Evolutionary conservation across 2,329 filamentous ascomycete species (phyloP), one percentile per base, ranked within the genome.

Genomic region (Conoideocrella luteorostrata): DNA sequence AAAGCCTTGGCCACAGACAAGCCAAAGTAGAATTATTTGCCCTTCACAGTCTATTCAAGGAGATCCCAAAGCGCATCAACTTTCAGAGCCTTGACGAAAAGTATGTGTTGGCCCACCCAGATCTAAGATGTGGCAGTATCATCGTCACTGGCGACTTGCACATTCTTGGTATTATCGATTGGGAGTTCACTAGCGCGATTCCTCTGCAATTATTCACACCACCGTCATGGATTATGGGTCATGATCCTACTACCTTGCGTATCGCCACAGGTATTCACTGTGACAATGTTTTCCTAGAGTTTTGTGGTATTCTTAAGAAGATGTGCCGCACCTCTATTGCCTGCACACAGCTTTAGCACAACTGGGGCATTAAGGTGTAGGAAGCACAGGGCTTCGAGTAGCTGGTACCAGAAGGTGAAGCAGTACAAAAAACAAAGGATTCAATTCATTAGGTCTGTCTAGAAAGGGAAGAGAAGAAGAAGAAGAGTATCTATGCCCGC

Each of bases 91-190:
- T 17, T 7, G n/a, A 42, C 13, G 11, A 36, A 23, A 42, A 42
- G 9, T 53, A 50, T 37, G 24, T 51, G 20, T 36, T 53, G 10
- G 24, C 47, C 7, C 52, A 52, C 39, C 37, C 33, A 4, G 52
- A 54, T 30, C 33, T 52, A n/a, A 39, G 47, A 37, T 47, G 44
- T 30, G 32, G 48, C 18, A 60, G 59, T 37, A 52, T 56, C 4
- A 53, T 58, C 24, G 43, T 59, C 29, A 41, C 50, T 20, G 47
- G 55, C 24, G 34, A 55, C 10, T 53, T 53, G 24, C 39, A 46
- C n/a, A 49, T 57, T n/a, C 47, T 43, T 2, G 50, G 47, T 24
- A 42, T 59, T 35, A 49, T 60, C 21, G 56, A 59, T 38, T 58
- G 56, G 56, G 54, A 59, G 42, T 51, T 48, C 24, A 24, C 48